Percentiles rank a stretch among this genome's conserved stretches.
Conservation (phyloP, 495 filamentous ascomycete genomes). For the Thozetella sp. region DNA sequence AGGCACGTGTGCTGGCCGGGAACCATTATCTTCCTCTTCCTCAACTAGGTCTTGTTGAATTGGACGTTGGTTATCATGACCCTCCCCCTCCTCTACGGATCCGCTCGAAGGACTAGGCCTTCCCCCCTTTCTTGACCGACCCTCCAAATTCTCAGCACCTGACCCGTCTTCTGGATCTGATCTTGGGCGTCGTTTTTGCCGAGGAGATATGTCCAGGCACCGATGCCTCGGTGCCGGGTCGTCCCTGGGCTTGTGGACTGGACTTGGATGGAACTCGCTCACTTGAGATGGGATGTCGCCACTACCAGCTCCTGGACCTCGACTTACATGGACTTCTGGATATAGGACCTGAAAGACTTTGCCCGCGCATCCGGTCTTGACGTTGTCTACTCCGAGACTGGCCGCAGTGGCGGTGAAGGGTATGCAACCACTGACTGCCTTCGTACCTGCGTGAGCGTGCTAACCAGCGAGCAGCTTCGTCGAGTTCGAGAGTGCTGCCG, state of each 20-base stretch:
- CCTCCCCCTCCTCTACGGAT: background rate
- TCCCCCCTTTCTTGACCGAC: background rate
- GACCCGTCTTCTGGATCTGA: background rate
- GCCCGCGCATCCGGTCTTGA: constrained; percentile 95
- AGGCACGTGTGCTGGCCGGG: constrained; percentile 3
- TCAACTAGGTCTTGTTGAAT: constrained; percentile 5
- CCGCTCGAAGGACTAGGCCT: constrained; percentile 1
- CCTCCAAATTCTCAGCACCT: background rate
- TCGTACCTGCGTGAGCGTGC: constrained; percentile 6
- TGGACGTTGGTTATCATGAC: background rate
- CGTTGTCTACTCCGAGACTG: constrained; percentile 97
- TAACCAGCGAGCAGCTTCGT: constrained; percentile 72
- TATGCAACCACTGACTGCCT: constrained; percentile 46
- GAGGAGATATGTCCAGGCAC: background rate
- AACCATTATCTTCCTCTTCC: constrained; percentile 10
- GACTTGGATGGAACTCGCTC: constrained; percentile 45
- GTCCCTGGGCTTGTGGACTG: constrained; percentile 24
- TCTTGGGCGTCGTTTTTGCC: background rate
- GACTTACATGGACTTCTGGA: constrained; percentile 57
- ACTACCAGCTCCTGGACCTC: constrained; percentile 40
- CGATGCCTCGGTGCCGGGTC: background rate
- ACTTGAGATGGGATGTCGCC: constrained; percentile 34
- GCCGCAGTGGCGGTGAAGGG: constrained; percentile 93
- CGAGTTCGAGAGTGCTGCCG: constrained; percentile 91
- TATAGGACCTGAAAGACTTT: constrained; percentile 99